Evolutionary conservation across 495 filamentous ascomycete genomes (phyloP), one percentile per base, ranked within the genome.

Genomic region (Penicillium flavigenum): DNA sequence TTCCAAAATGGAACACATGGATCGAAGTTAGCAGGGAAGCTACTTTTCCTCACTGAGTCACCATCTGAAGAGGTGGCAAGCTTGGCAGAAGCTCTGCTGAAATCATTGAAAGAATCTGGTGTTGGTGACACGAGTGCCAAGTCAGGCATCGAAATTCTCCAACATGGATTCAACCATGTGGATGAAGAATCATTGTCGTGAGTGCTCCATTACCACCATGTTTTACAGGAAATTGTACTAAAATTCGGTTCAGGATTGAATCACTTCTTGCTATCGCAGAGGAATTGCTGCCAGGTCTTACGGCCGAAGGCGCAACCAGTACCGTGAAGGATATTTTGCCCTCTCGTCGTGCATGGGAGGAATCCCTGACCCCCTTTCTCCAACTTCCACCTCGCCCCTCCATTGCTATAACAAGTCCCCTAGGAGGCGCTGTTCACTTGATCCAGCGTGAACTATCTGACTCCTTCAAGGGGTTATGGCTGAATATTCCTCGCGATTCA

Each of bases 381-480:
- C 67, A 77, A 38, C 64, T 76, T 6, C 62, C 74, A 22, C 85
- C 88, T 14, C 81, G 81, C 43, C 72, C 78, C 14, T 86, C 88
- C 9, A 68, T 92, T 6, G 82, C 89, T 9, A 80, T 95, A 8
- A 88, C 87, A 5, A 90, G 85, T 65, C 79, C 82, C 10, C 70
- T 96, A 20, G 83, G 82, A 6, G 90, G 90, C 14, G 80, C 81
- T 11, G 83, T 92, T 29, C 84, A 88, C 60, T 70, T 97, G 5
- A 77, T 88, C 0, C 67, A 81, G 41, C 47, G 57, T 41, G 29
- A 76, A 20, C 27, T 67, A 47, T 47, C 76, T 10, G 64, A 66
- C 4, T 59, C 65, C 6, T 66, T 65, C 39, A 48, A 53, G 49
- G 41, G 68, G 53, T 29, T 63, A 55, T 52, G 67, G 58, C 61